A percentile compares a stretch with the other conserved stretches of the same genome.
These are phyloP conservation scores for Pseudozyma hubeiensis DNA, from an alignment of 1,284 basidiomycete species.

Conservation along the genomic window DNA sequence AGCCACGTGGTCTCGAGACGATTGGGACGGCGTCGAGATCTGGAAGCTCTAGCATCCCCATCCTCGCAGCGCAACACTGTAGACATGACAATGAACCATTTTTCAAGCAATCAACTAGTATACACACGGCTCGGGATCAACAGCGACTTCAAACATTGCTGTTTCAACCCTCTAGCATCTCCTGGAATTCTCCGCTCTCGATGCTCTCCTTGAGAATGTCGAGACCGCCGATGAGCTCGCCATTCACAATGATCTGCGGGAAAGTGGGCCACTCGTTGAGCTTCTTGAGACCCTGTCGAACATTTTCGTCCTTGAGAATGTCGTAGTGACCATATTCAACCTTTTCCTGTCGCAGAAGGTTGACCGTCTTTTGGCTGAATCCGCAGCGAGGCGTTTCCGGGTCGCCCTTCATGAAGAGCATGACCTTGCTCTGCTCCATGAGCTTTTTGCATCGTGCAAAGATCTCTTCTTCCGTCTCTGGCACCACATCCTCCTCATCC, in stretches of 20 bases:
- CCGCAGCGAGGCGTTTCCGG: constrained; percentile 80
- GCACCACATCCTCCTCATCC: constrained; percentile 45
- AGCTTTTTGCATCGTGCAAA: constrained; percentile 75
- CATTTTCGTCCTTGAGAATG: constrained; percentile 79
- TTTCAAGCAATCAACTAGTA: constrained; percentile 14
- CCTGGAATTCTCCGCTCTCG: constrained; percentile 75
- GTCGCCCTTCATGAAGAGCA: constrained; percentile 98
- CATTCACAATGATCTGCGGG: constrained; percentile 77
- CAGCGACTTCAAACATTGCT: neutral
- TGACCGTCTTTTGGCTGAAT: constrained; percentile 79
- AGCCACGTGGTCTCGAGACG: constrained; percentile 74
- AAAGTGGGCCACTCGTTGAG: constrained; percentile 83
- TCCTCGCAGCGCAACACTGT: too few species aligned
- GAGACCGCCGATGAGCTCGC: constrained; percentile 79
- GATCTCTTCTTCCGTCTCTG: constrained; percentile 78
- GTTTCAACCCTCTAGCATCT: constrained; percentile 72
- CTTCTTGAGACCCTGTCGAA: constrained; percentile 83
- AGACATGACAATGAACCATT: too few species aligned
- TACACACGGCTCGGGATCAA: neutral
- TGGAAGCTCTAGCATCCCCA: constrained; percentile 72
- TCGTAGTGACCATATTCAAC: constrained; percentile 80
- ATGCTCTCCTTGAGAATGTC: constrained; percentile 70
- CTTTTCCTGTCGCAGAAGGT: constrained; percentile 74
- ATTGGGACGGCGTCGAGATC: constrained; percentile 82
- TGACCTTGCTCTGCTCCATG: constrained; percentile 78